Percentiles rank a stretch among this genome's conserved stretches.
Evolutionary conservation across 306 rosid genomes (phyloP).

Genomic region (Vicia villosa): DNA sequence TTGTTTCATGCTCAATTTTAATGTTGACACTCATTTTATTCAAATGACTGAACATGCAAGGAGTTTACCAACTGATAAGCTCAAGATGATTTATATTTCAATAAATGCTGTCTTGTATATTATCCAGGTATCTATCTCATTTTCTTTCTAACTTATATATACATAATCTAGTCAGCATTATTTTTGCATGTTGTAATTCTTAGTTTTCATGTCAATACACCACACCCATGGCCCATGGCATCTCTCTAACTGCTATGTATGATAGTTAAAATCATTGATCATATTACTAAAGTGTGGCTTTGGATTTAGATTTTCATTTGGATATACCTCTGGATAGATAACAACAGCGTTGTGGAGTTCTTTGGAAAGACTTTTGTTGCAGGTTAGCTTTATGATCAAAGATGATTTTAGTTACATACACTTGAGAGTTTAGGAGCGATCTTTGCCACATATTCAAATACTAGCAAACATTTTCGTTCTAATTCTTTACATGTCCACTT

Average conservation of each 20-base stretch:
- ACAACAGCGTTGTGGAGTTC: slow-evolving; percentile 58
- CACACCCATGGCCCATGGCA: neutral
- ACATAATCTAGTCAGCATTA: slow-evolving; percentile 5
- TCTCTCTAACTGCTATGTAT: slow-evolving; percentile 4
- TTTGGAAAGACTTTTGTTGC: slow-evolving; percentile 82
- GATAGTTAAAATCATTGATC: slow-evolving; percentile 23
- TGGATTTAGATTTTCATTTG: slow-evolving; percentile 78
- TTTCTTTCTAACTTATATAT: slow-evolving; percentile 6
- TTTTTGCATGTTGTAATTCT: slow-evolving; percentile 7
- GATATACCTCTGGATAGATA: slow-evolving; percentile 80
- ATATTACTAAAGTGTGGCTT: slow-evolving; percentile 24
- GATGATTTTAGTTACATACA: slow-evolving; percentile 23
- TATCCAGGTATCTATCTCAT: slow-evolving; percentile 65
- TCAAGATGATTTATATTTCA: slow-evolving; percentile 67
- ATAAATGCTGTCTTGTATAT: slow-evolving; percentile 66
- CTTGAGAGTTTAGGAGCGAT: slow-evolving; percentile 28
- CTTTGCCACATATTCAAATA: slow-evolving; percentile 25
- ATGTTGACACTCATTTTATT: too few species aligned
- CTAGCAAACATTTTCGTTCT: too few species aligned
- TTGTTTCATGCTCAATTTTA: too few species aligned
- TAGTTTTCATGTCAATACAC: neutral
- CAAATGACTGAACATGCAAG: slow-evolving; percentile 67
- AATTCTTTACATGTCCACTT: too few species aligned
- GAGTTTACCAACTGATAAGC: slow-evolving; percentile 86
- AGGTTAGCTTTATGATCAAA: slow-evolving; percentile 59